These are phyloP conservation scores for Tetrapisispora iriomotensis DNA, from an alignment of 805 yeast species.

Conservation along the genomic window DNA sequence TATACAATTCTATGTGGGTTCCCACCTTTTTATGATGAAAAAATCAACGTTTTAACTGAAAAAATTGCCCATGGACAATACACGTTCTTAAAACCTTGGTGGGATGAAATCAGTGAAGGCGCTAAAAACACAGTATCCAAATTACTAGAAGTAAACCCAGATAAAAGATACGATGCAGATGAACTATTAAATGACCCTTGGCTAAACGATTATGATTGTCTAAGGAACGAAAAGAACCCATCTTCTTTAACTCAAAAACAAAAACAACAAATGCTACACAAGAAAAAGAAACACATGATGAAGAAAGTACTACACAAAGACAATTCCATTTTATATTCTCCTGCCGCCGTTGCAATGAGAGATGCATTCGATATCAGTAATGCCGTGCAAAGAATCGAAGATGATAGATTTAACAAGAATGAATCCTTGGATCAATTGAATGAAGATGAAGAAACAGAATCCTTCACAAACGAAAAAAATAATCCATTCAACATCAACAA, in stretches of 20 bases:
- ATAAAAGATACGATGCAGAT: conserved; percentile 54
- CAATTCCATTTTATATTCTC: conserved; percentile 38
- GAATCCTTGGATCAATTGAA: conserved; percentile 2
- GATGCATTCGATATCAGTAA: conserved; percentile 83
- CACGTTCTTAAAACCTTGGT: conserved; percentile 75
- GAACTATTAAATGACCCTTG: conserved; percentile 66
- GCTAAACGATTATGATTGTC: conserved; percentile 33
- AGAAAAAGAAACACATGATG: conserved; percentile 13
- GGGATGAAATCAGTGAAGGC: conserved; percentile 69
- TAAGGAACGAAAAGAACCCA: conserved; percentile 3
- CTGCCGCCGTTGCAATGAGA: conserved; percentile 70
- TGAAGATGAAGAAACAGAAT: conserved; percentile 19
- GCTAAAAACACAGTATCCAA: conserved; percentile 61
- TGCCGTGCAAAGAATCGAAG: conserved; percentile 75
- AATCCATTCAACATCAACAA: background rate
- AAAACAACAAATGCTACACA: conserved; percentile 5
- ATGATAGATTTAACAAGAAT: conserved; percentile 32
- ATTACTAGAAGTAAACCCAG: conserved; percentile 61
- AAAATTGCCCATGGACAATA: conserved; percentile 66
- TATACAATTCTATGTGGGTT: conserved; percentile 93
- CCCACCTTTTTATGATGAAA: conserved; percentile 86
- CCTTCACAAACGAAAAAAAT: conserved; percentile 1
- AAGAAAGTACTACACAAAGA: conserved; percentile 12
- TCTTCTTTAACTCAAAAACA: conserved; percentile 5
- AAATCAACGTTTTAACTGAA: conserved; percentile 53